phyloP scores from a whole-genome alignment of 345 rosid genomes.

The Lenwebbia sp. region DNA sequence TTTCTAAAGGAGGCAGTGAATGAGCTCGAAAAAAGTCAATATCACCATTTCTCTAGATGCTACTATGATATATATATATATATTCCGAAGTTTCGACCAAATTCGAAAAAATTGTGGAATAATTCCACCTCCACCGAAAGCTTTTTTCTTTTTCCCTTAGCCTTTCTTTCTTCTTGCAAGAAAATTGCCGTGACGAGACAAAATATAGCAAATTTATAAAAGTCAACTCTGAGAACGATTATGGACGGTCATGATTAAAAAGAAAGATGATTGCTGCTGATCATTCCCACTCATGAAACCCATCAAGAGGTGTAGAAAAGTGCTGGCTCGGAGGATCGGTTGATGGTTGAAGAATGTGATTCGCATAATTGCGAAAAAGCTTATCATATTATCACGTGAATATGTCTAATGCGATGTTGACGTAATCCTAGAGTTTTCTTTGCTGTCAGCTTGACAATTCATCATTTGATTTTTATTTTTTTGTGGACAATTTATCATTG shows the following conservation, averaged over 20 bases:
- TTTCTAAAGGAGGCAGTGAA: neutral
- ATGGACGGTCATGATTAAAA: neutral
- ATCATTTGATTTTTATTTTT: neutral
- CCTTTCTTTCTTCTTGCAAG: neutral
- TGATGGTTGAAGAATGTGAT: neutral
- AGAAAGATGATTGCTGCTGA: neutral
- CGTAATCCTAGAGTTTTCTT: neutral
- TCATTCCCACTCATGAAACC: neutral
- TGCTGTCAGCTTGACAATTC: neutral
- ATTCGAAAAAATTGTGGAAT: neutral
- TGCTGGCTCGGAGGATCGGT: neutral
- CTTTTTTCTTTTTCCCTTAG: neutral
- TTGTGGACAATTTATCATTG: neutral
- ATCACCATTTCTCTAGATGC: neutral
- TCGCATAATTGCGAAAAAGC: neutral
- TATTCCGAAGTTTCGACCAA: neutral
- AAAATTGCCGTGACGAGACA: neutral
- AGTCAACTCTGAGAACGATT: neutral
- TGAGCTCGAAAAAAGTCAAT: neutral
- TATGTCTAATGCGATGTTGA: neutral
- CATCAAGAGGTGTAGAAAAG: neutral
- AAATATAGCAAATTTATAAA: neutral
- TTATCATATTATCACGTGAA: neutral
- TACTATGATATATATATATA: too few species aligned
- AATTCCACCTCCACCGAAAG: neutral